Evolutionary conservation across 2,329 filamentous ascomycete genomes (phyloP).

Genomic region (Spiromastix sp.): DNA sequence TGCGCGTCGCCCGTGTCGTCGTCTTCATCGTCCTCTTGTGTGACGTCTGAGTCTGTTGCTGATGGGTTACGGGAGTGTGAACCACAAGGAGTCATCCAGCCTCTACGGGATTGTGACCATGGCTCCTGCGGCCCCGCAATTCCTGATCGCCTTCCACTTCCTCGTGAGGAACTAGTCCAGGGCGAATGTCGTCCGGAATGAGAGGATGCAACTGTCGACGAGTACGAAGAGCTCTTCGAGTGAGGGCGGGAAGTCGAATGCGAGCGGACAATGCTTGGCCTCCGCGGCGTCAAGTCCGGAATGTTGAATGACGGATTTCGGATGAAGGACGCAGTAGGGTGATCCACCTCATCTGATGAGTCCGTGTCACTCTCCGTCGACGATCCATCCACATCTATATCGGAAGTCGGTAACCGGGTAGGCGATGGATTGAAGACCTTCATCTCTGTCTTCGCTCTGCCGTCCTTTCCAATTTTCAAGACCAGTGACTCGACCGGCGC

Average conservation of each 20-base stretch:
- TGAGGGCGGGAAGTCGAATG: constrained; percentile 29
- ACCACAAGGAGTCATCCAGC: constrained; percentile 16
- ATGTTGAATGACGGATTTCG: constrained; percentile 31
- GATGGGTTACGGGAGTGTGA: constrained; percentile 13
- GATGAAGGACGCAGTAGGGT: constrained; percentile 27
- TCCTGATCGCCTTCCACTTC: constrained; percentile 16
- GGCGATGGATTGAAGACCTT: constrained; percentile 24
- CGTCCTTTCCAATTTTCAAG: constrained; percentile 38
- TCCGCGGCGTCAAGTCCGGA: constrained; percentile 20
- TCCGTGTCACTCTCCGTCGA: constrained; percentile 33
- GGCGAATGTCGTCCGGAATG: constrained; percentile 32
- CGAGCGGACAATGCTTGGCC: constrained; percentile 21
- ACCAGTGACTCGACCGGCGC: constrained; percentile 32
- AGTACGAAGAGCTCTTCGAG: constrained; percentile 34
- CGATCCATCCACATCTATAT: constrained; percentile 35
- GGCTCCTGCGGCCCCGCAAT: constrained; percentile 16
- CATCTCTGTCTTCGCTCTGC: constrained; percentile 38
- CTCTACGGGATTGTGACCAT: constrained; percentile 25
- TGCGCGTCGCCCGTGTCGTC: constrained; percentile 33
- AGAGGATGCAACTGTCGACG: constrained; percentile 30
- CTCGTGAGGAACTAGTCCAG: constrained; percentile 27
- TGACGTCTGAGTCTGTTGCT: constrained; percentile 15
- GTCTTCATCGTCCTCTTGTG: constrained; percentile 12
- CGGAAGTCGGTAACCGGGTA: constrained; percentile 17
- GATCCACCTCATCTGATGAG: constrained; percentile 28